These are phyloP conservation scores for Apophysomyces ossiformis DNA, from an alignment of 371 early-diverging fungal species.

Conservation along the genomic window DNA sequence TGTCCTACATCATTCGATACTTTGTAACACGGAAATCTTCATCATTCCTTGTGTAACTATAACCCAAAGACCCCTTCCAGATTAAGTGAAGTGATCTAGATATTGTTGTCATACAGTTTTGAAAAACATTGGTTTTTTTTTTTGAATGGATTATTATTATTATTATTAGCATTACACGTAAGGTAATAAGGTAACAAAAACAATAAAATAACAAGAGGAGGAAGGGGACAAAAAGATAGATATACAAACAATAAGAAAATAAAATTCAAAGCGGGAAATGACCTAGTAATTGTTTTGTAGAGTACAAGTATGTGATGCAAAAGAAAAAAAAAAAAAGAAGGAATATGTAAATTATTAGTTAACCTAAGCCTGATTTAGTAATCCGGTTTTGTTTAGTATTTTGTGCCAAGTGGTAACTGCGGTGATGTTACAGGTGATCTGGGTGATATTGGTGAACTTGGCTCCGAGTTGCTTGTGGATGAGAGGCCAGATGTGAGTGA, in stretches of 20 bases:
- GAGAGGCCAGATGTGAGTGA: background rate
- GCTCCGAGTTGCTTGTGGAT: background rate
- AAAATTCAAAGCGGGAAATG: background rate
- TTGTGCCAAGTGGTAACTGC: background rate
- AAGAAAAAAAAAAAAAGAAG: background rate
- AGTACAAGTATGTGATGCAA: background rate
- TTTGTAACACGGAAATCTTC: constrained; percentile 4
- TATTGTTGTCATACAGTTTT: background rate
- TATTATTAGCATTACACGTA: constrained; percentile 6
- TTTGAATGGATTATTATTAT: background rate
- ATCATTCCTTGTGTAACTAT: constrained; percentile 4
- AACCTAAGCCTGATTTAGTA: background rate
- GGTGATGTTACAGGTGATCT: background rate
- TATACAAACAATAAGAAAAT: background rate
- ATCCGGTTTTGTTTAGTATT: background rate
- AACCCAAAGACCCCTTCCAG: background rate
- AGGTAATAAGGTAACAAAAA: background rate
- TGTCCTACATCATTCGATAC: constrained; percentile 5
- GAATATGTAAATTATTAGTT: background rate
- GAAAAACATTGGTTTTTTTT: background rate
- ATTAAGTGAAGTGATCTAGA: background rate
- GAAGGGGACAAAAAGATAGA: background rate
- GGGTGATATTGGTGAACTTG: background rate
- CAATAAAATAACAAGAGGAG: background rate
- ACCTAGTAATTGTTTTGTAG: background rate